These are phyloP conservation scores for Elongisporangium senticosum DNA, from an alignment of 352 stramenopile species.

Conservation along the genomic window DNA sequence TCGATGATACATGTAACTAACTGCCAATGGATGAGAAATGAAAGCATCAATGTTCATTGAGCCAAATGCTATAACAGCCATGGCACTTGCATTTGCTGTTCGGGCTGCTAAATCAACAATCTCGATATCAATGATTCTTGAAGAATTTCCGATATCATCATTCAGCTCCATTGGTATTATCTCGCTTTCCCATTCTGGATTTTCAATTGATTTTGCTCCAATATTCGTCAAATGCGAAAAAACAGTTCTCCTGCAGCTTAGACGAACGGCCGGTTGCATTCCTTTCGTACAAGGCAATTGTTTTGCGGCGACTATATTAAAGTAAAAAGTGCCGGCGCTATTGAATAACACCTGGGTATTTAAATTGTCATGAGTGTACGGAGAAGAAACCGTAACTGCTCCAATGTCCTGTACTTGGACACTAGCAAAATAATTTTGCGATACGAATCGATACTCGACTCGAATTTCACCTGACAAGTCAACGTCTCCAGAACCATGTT, in stretches of 20 bases:
- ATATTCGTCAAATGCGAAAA: constrained; percentile 21
- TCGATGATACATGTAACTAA: constrained; percentile 20
- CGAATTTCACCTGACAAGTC: constrained; percentile 28
- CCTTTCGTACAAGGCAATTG: constrained; percentile 22
- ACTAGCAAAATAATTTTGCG: constrained; percentile 20
- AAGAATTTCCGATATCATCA: neutral
- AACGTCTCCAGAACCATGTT: neutral
- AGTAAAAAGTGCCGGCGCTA: constrained; percentile 18
- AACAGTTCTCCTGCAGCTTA: constrained; percentile 6
- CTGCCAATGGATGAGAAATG: constrained; percentile 22
- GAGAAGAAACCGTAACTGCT: neutral
- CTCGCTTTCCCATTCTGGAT: constrained; percentile 23
- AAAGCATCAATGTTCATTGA: constrained; percentile 28
- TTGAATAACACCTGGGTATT: neutral
- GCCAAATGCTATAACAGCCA: constrained; percentile 31
- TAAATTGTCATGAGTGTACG: neutral
- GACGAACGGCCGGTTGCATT: constrained; percentile 32
- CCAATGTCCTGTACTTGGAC: constrained; percentile 5
- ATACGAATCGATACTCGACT: constrained; percentile 46
- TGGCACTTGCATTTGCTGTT: constrained; percentile 23
- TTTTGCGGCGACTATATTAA: constrained; percentile 27
- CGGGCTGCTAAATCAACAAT: constrained; percentile 36
- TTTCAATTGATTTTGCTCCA: constrained; percentile 22
- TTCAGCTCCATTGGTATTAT: constrained; percentile 23
- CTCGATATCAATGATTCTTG: constrained; percentile 18